Conservation (phyloP, 257 asterid species). For the Craterostigma plantagineum region DNA sequence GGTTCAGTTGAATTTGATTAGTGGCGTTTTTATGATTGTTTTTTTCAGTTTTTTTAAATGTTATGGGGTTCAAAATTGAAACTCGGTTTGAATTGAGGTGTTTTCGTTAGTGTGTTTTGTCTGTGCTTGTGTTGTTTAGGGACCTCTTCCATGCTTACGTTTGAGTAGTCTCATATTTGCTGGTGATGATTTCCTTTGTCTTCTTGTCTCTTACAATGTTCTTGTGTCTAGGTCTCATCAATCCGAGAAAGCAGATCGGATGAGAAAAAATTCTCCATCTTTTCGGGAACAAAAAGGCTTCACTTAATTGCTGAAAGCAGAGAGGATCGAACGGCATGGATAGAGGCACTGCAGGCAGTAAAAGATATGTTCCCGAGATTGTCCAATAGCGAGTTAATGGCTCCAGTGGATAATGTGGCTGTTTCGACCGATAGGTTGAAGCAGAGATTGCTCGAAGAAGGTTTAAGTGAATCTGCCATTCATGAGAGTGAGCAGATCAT, state of each 20-base stretch:
- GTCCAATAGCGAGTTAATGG: constrained; percentile 90
- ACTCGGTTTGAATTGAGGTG: too few relatives aligned
- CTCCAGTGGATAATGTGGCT: constrained; percentile 45
- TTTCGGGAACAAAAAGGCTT: constrained; percentile 87
- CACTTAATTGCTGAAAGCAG: constrained; percentile 79
- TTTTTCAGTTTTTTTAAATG: too few relatives aligned
- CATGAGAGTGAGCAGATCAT: constrained; percentile 72
- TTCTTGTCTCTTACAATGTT: not conserved
- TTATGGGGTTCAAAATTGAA: too few relatives aligned
- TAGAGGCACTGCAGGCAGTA: constrained; percentile 82
- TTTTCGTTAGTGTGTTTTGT: too few relatives aligned
- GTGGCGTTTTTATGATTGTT: too few relatives aligned
- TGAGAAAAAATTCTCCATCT: constrained; percentile 81
- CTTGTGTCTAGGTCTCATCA: constrained; percentile 62
- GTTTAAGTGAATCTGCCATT: constrained; percentile 44
- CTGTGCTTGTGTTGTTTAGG: too few relatives aligned
- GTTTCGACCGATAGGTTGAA: constrained; percentile 70
- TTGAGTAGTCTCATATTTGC: too few relatives aligned
- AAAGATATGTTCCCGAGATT: constrained; percentile 91
- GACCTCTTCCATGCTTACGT: too few relatives aligned
- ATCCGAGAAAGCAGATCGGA: constrained; percentile 80
- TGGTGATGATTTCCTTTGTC: not conserved
- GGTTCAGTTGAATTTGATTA: too few relatives aligned
- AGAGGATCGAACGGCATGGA: constrained; percentile 68
- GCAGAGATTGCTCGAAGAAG: constrained; percentile 62